phyloP scores from a whole-genome alignment of 495 filamentous ascomycete species.

The Neurospora sp. region DNA sequence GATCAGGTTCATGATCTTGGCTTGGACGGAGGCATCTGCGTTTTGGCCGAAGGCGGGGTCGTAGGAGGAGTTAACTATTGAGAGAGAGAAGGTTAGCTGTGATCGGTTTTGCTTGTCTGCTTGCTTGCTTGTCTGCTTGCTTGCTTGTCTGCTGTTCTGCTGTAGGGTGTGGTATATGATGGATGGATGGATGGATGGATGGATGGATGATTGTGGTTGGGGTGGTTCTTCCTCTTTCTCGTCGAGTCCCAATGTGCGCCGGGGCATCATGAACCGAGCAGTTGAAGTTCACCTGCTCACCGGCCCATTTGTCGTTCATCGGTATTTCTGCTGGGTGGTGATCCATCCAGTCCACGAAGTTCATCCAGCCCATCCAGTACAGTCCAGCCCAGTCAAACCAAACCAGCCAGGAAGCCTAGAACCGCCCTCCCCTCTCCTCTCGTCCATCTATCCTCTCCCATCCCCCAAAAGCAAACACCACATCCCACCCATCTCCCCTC shows the following conservation, averaged over 20 bases:
- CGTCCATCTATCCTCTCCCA: no score
- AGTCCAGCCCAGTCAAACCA: not conserved
- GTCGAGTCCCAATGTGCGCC: not conserved
- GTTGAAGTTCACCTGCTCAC: not conserved
- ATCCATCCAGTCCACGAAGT: not conserved
- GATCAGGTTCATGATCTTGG: constrained; percentile 78
- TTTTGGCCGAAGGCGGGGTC: constrained; percentile 68
- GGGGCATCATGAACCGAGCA: not conserved
- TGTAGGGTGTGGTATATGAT: not conserved
- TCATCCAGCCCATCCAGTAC: no score
- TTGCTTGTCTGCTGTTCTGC: not conserved
- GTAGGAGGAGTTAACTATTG: constrained; percentile 57
- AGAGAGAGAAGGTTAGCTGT: not conserved
- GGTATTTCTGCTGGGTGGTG: not conserved
- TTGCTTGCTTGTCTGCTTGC: not conserved
- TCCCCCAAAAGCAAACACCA: not conserved
- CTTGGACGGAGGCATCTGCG: constrained; percentile 72
- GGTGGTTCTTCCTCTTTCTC: not conserved
- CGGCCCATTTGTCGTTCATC: not conserved
- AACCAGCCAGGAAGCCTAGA: not conserved
- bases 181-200: not conserved
- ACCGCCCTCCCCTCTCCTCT: not conserved
- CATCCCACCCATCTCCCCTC: not conserved
- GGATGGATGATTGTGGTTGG: not conserved
- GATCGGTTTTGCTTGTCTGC: not conserved